Base-by-base conservation (phyloP, 2,329 filamentous ascomycete genomes). In the Cladosporium velox region DNA sequence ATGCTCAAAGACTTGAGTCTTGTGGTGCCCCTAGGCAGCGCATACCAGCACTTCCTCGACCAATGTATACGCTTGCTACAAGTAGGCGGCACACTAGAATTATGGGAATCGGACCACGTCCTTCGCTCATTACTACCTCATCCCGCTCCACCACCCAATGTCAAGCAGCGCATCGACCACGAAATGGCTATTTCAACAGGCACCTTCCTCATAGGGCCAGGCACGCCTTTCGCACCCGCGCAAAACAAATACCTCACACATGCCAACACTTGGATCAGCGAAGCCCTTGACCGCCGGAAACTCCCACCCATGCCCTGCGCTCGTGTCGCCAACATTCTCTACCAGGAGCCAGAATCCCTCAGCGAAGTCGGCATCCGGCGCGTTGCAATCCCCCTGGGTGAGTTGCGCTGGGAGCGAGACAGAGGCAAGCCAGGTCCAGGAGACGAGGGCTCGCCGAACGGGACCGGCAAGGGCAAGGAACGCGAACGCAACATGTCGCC, bases 61-160 rank as follows among this genome's bases (percentile, higher is more conserved):
- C 92, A 97, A 75, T 90, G 89, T 68, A 80, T 94, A 55, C 90
- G 93, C 21, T 80, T 96, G 14, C 81, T 97, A 41, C 88, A 86
- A 70, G 89, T 91, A 0, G 92, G 91, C 18, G 94, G 94, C 4
- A 87, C 88, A 1, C 74, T 97, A 30, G 94, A 97, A 76, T 84
- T 96, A 18, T 97, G 93, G 93, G 93, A 97, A 70, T 90, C 90
- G 5, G 93, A 97, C 78, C 88, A 93, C 75, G 86, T 90, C 14
- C 87, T 97, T 69, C 90, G 93, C 71, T 93, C 93, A 77, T 83
- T 98, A 32, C 84, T 92, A 60, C 91, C 92, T 2, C 91, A 95
- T 75, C 87, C 91, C 1, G 88, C 89, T 2, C 85, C 85, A 15
- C 81, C 86, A 63, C 81, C 86, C 64, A 79, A 84, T 70, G 80